Conservation (phyloP, 768 basidiomycete genomes). For the Auricularia auricula-judae region DNA sequence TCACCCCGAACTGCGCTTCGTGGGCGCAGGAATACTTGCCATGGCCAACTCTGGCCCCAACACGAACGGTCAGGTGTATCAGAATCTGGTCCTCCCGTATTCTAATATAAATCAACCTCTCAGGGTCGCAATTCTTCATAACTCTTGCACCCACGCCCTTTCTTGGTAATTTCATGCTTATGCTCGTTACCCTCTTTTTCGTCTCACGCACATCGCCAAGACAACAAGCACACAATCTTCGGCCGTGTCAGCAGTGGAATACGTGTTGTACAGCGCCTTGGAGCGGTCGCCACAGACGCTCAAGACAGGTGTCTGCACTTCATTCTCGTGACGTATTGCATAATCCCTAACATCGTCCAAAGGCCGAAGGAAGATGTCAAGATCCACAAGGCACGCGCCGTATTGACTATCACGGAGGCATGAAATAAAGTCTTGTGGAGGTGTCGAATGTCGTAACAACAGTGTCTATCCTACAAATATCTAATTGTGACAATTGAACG, state of each 20-base stretch:
- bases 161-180: conserved; percentile 20
- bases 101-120: conserved; percentile 21
- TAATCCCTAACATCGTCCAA: conserved; percentile 3
- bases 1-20: conserved; percentile 82
- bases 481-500: no score
- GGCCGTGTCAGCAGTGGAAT: conserved; percentile 88
- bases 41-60: conserved; percentile 98
- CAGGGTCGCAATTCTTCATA: conserved; percentile 94
- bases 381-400: conserved; percentile 63
- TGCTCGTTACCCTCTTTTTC: neutral
- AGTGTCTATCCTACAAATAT: no score
- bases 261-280: conserved; percentile 83
- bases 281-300: conserved; percentile 79
- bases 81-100: neutral
- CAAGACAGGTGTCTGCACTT: conserved; percentile 62
- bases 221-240: conserved; percentile 81
- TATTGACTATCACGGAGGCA: conserved; percentile 4
- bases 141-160: conserved; percentile 75
- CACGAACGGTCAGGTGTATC: conserved; percentile 49
- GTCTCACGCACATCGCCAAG: conserved; percentile 14
- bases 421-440: neutral
- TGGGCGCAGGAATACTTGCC: conserved; percentile 90
- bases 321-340: neutral
- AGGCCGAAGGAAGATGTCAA: conserved; percentile 75
- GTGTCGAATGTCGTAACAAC: neutral